Evolutionary conservation across 768 basidiomycete species (phyloP), one percentile per base, ranked within the genome.

Genomic region (Phaeotremella skinneri): DNA sequence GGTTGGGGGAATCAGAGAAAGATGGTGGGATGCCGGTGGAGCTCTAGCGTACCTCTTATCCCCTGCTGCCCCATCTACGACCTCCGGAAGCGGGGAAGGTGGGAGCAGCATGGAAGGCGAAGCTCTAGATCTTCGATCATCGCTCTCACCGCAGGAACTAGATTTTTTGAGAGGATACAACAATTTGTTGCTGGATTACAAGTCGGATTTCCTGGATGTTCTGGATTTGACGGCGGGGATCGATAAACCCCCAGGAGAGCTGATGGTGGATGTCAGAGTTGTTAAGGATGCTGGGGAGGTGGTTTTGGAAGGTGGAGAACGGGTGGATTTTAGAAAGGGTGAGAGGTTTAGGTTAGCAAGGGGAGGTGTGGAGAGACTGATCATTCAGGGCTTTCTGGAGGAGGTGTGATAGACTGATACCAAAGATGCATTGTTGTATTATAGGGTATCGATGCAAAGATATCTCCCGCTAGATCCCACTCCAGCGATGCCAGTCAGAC

Each of bases 311-410:
- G 80, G 87, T 56, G 96, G 96, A 7, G 87, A 83, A 56, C 49
- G 61, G 57, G 61, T 99, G 58, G 88, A 93, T 75, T 92, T 98
- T 72, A 83, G 84, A 71, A 89, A 87, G 76, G 94, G 92, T 0
- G 87, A 91, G 76, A 80, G 94, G 62, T 94, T 90, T 69, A 86
- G 92, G 82, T 87, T 97, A 52, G 81, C 89, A 34, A 80, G 90
- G 65, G 84, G 88, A 5, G 91, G 93, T 73, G 87, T 99, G 61
- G 96, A 99, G 75, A 87, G 93, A 75, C 81, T 98, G 66, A 90
- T 98, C 66, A 86, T 93, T 1, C 89, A 92, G 71, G 93, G 93
- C 3, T 94, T 87, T 76, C 79, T 99, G 65, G 90, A 97, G 79
- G 85, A 93, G 69, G 86, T 94, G 7, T n/a, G n/a, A n/a, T 78